Conservation (phyloP, 2,329 filamentous ascomycete species). For the Alternaria sp. region DNA sequence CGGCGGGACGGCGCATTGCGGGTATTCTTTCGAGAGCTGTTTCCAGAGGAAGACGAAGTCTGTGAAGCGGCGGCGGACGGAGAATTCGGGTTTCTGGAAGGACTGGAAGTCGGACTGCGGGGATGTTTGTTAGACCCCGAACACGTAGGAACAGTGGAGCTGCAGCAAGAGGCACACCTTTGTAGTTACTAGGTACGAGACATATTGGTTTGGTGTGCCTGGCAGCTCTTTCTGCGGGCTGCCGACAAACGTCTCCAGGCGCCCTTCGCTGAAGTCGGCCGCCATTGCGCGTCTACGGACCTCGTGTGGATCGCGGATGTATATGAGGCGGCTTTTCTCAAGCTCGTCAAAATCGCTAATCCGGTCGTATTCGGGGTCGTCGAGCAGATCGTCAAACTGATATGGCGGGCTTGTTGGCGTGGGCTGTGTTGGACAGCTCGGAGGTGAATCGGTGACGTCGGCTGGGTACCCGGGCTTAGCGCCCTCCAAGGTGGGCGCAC, state of each 20-base stretch:
- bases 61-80: slow-evolving; percentile 89
- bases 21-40: slow-evolving; percentile 83
- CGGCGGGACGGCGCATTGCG: slow-evolving; percentile 89
- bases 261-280: slow-evolving; percentile 62
- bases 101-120: slow-evolving; percentile 87
- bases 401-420: slow-evolving; percentile 4
- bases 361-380: slow-evolving; percentile 22
- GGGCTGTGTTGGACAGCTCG: slow-evolving; percentile 9
- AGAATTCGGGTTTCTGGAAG: slow-evolving; percentile 81
- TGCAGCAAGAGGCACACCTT: slow-evolving; percentile 61
- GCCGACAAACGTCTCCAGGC: slow-evolving; percentile 82
- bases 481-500: slow-evolving; percentile 6
- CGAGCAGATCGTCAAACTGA: slow-evolving; percentile 11
- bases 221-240: slow-evolving; percentile 93
- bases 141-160: not conserved
- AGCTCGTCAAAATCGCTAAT: slow-evolving; percentile 19
- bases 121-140: slow-evolving; percentile 16
- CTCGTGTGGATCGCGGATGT: slow-evolving; percentile 6
- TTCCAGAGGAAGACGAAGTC: slow-evolving; percentile 98
- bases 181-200: slow-evolving; percentile 93
- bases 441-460: slow-evolving; percentile 25
- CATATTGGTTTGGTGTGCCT: slow-evolving; percentile 94
- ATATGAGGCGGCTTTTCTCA: slow-evolving; percentile 5
- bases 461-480: slow-evolving; percentile 5
- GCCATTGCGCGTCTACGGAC: slow-evolving; percentile 37